phyloP scores from a whole-genome alignment of 805 yeast genomes.

The Myxozyma geophila region DNA sequence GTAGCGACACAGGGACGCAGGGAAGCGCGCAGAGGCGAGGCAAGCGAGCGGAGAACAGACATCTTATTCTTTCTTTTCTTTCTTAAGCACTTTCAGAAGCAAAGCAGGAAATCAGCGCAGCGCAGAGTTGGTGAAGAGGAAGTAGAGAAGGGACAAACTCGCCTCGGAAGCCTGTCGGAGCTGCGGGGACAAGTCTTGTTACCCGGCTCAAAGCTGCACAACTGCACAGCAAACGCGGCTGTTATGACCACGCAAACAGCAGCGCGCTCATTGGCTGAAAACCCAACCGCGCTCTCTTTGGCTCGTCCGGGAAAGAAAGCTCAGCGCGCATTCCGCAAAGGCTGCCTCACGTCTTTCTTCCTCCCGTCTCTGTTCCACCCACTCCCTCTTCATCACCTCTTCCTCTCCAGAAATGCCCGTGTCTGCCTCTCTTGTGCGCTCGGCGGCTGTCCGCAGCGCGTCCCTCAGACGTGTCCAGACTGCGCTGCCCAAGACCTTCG shows the following conservation, averaged over 20 bases:
- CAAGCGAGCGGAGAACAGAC: constrained; percentile 26
- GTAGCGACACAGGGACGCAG: constrained; percentile 20
- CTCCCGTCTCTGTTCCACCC: not conserved
- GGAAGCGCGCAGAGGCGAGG: constrained; percentile 24
- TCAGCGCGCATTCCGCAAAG: constrained; percentile 3
- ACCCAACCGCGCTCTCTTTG: too few species aligned
- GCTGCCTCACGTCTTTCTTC: constrained; percentile 7
- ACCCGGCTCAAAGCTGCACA: constrained; percentile 14
- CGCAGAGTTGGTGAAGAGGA: not conserved
- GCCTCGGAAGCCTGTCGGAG: constrained; percentile 14
- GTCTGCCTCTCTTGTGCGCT: constrained; percentile 35
- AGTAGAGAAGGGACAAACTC: not conserved
- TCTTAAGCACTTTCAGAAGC: not conserved
- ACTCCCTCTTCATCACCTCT: constrained; percentile 8
- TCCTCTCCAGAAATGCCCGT: constrained; percentile 24
- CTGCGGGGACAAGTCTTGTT: constrained; percentile 5
- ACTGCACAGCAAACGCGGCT: constrained; percentile 5
- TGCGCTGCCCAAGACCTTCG: constrained; percentile 18
- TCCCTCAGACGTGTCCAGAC: constrained; percentile 21
- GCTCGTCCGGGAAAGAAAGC: not conserved
- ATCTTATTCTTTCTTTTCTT: not conserved
- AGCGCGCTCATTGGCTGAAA: constrained; percentile 27
- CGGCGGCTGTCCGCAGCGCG: constrained; percentile 27
- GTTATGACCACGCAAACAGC: constrained; percentile 6
- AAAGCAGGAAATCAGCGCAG: not conserved